Evolutionary conservation across 345 rosid genomes (phyloP).

Genomic region (Syzygium grande): DNA sequence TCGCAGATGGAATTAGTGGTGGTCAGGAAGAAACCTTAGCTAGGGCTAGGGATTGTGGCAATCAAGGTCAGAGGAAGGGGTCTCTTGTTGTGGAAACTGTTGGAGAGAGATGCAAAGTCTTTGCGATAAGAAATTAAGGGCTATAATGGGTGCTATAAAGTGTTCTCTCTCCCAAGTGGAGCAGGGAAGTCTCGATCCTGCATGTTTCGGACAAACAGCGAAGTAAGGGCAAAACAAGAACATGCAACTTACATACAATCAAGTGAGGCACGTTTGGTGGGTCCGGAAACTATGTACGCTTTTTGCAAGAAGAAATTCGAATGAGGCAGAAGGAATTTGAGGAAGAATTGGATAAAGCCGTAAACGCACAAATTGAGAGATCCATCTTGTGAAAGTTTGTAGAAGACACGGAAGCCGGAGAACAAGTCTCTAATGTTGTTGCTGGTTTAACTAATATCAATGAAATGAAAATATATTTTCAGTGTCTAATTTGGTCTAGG

Average conservation of each 20-base stretch:
- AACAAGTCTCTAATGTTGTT: too few relatives aligned
- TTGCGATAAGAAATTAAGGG: constrained; percentile 60
- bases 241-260: constrained; percentile 38
- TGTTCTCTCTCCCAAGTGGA: constrained; percentile 56
- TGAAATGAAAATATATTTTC: too few relatives aligned
- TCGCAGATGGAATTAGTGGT: constrained; percentile 34
- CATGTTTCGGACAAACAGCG: constrained; percentile 39
- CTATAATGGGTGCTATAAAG: constrained; percentile 44
- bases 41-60: too few relatives aligned
- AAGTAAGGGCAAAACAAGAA: constrained; percentile 58
- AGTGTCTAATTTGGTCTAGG: too few relatives aligned
- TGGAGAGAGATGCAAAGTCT: too few relatives aligned
- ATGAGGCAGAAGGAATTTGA: constrained; percentile 66
- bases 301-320: constrained; percentile 62
- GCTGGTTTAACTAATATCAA: constrained; percentile 45
- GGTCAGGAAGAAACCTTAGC: too few relatives aligned
- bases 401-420: constrained; percentile 65
- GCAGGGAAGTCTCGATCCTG: constrained; percentile 50
- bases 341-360: constrained; percentile 82
- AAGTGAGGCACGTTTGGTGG: constrained; percentile 53
- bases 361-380: constrained; percentile 73
- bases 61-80: too few relatives aligned
- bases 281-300: constrained; percentile 51
- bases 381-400: constrained; percentile 61
- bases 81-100: too few relatives aligned